A percentile compares a stretch with the other conserved stretches of the same genome.
These are phyloP conservation scores for Byssothecium circinans DNA, from an alignment of 2,329 filamentous ascomycete species.

Conservation along the genomic window DNA sequence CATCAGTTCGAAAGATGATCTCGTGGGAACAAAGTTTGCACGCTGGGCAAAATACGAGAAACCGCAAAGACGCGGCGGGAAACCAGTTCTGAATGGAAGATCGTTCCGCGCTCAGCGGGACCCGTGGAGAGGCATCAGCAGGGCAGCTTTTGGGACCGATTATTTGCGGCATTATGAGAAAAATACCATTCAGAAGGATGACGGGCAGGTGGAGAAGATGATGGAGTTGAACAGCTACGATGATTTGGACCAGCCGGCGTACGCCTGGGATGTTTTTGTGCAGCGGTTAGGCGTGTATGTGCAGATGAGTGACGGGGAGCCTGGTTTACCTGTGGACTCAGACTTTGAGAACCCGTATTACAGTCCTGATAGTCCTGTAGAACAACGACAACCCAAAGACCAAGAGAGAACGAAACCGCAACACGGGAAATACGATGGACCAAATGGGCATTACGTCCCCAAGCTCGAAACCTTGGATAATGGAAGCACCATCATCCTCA, in stretches of 20 bases:
- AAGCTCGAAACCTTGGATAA: conserved; percentile 52
- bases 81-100: conserved; percentile 55
- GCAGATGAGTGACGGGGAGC: conserved; percentile 50
- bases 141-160: conserved; percentile 55
- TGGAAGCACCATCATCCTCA: conserved; percentile 54
- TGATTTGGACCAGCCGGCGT: conserved; percentile 45
- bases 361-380: conserved; percentile 2
- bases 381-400: conserved; percentile 28
- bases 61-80: conserved; percentile 53
- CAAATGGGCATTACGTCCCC: conserved; percentile 42
- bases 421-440: conserved; percentile 29
- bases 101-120: conserved; percentile 55
- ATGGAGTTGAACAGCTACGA: conserved; percentile 57
- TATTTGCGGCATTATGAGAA: conserved; percentile 52
- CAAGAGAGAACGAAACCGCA: conserved; percentile 35
- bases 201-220: conserved; percentile 44
- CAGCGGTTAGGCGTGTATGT: conserved; percentile 55
- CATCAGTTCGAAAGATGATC: conserved; percentile 51
- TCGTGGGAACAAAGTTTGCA: conserved; percentile 54
- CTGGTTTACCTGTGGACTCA: conserved; percentile 42
- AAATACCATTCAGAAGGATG: conserved; percentile 20
- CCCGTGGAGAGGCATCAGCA: conserved; percentile 54
- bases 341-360: conserved; percentile 54
- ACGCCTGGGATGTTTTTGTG: conserved; percentile 54
- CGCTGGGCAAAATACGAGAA: conserved; percentile 53